Conservation (phyloP, 106 monocot species). For the Allium fistulosum region DNA sequence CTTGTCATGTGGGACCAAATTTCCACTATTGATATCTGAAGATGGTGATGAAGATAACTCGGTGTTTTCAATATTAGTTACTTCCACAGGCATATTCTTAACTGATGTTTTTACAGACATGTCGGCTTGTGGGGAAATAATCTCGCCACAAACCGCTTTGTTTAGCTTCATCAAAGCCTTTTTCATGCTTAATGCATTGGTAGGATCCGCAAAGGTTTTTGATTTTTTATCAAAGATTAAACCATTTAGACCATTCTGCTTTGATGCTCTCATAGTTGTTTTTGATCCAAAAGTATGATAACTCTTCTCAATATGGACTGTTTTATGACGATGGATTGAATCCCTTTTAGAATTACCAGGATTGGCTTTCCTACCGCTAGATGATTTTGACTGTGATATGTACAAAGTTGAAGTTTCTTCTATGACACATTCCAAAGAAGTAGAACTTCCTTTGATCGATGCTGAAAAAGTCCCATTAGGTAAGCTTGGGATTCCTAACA, state of each 20-base stretch:
- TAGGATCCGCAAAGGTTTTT: conserved; percentile 21
- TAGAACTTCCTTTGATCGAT: conserved; percentile 2
- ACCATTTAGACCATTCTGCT: conserved; percentile 29
- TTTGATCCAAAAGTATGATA: conserved; percentile 58
- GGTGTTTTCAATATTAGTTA: conserved; percentile 27
- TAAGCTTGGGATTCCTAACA: conserved; percentile 29
- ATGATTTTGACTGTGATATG: conserved; percentile 12
- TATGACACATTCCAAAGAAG: conserved; percentile 17
- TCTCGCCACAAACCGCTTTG: neutral
- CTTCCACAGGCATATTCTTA: conserved; percentile 13
- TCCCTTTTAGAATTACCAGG: conserved; percentile 57
- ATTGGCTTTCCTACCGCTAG: conserved; percentile 36
- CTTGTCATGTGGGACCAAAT: conserved; percentile 42
- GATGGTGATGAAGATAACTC: conserved; percentile 61
- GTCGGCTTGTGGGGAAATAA: neutral
- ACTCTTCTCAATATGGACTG: conserved; percentile 59
- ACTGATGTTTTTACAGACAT: conserved; percentile 16
- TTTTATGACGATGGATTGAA: conserved; percentile 37
- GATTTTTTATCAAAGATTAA: conserved; percentile 49
- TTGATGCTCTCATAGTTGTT: conserved; percentile 42
- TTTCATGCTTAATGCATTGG: conserved; percentile 27
- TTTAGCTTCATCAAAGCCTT: conserved; percentile 36
- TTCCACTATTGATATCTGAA: conserved; percentile 15
- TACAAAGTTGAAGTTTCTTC: conserved; percentile 19
- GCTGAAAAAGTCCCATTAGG: conserved; percentile 29